Evolutionary conservation across 805 yeast species (phyloP).

Genomic region (Candida ortonii): DNA sequence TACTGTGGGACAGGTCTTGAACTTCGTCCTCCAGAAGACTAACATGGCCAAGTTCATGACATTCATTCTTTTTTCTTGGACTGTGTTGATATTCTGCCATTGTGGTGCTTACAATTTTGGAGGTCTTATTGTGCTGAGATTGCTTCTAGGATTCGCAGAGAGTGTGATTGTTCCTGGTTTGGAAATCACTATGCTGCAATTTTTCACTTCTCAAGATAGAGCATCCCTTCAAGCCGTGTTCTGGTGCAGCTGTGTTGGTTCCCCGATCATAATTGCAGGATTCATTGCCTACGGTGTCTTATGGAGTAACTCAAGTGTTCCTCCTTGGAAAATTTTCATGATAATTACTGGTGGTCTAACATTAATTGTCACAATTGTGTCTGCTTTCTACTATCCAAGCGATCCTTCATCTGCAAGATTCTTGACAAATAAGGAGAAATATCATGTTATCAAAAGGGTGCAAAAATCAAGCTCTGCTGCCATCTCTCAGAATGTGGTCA

Average conservation of each 20-base stretch:
- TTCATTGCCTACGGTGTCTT: slow-evolving; percentile 38
- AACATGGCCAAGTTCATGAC: slow-evolving; percentile 41
- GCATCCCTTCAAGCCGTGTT: slow-evolving; percentile 54
- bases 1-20: slow-evolving; percentile 43
- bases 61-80: slow-evolving; percentile 41
- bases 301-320: slow-evolving; percentile 27
- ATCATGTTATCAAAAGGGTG: slow-evolving; percentile 46
- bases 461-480: slow-evolving; percentile 37
- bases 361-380: slow-evolving; percentile 34
- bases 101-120: slow-evolving; percentile 44
- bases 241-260: slow-evolving; percentile 49
- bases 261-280: slow-evolving; percentile 40
- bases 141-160: slow-evolving; percentile 52
- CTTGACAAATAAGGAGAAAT: slow-evolving; percentile 47
- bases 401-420: slow-evolving; percentile 54
- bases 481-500: slow-evolving; percentile 45
- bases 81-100: slow-evolving; percentile 42
- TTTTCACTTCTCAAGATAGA: slow-evolving; percentile 42
- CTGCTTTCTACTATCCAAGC: slow-evolving; percentile 47
- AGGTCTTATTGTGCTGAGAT: slow-evolving; percentile 46
- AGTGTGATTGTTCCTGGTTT: slow-evolving; percentile 42
- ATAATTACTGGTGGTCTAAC: slow-evolving; percentile 58
- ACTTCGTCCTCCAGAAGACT: slow-evolving; percentile 42
- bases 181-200: slow-evolving; percentile 48
- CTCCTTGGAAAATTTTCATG: slow-evolving; percentile 52